phyloP scores from a whole-genome alignment of 495 filamentous ascomycete species.

The Neurospora sp. region DNA sequence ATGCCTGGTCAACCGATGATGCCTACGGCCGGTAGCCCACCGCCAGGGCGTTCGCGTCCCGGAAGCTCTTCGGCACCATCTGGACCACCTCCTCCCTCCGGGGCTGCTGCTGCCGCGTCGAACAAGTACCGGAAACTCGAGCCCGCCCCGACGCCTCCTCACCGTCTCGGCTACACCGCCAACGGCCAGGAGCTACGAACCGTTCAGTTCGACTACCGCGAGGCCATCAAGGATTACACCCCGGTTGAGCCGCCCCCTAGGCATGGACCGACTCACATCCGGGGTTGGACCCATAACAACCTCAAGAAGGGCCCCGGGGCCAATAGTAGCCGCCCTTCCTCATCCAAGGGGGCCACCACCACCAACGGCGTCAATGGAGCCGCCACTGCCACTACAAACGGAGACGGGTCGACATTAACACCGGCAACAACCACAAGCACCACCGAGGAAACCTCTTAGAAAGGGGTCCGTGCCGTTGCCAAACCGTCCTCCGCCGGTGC shows the following conservation, averaged over 20 bases:
- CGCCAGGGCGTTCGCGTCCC: constrained; percentile 11
- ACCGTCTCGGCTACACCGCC: constrained; percentile 26
- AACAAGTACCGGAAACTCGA: constrained; percentile 39
- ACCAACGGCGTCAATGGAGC: neutral
- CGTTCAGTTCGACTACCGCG: constrained; percentile 37
- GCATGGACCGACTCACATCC: constrained; percentile 35
- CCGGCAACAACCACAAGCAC: neutral
- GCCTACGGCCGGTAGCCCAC: neutral
- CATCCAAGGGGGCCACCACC: constrained; percentile 2
- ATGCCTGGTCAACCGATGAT: neutral
- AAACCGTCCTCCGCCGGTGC: neutral
- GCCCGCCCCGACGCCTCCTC: constrained; percentile 37
- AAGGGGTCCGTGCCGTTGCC: neutral
- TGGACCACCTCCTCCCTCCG: constrained; percentile 10
- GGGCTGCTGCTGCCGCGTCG: neutral
- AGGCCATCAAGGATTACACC: constrained; percentile 36
- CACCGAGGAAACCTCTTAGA: neutral
- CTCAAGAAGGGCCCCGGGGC: constrained; percentile 15
- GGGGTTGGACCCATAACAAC: constrained; percentile 41
- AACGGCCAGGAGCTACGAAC: constrained; percentile 36
- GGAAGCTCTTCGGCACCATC: constrained; percentile 20
- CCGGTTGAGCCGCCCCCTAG: constrained; percentile 34
- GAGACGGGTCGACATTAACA: neutral
- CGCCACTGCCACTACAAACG: neutral
- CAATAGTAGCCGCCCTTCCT: neutral